Percentiles rank a stretch among this genome's conserved stretches.
Conservation (phyloP, 352 stramenopile genomes). For the Pythium myriotylum region DNA sequence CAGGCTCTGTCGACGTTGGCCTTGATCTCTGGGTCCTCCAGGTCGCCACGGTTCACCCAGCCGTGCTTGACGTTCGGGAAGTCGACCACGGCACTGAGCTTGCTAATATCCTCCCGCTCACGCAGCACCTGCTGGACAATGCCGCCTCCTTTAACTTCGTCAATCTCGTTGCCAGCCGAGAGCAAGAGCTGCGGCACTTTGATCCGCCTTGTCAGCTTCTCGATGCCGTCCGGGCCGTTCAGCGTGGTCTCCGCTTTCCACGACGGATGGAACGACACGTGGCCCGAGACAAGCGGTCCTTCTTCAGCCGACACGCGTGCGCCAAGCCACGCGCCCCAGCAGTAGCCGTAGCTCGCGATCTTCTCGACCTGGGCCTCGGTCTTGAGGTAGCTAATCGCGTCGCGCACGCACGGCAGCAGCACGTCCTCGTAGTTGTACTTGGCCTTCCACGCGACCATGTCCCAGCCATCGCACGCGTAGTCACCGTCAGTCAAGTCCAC, state of each 20-base stretch:
- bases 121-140: constrained; percentile 47
- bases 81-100: constrained; percentile 34
- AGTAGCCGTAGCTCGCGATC: constrained; percentile 34
- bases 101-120: constrained; percentile 3
- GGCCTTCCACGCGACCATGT: constrained; percentile 25
- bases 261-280: constrained; percentile 37
- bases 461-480: constrained; percentile 20
- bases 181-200: constrained; percentile 47
- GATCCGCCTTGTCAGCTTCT: constrained; percentile 45
- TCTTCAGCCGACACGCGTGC: constrained; percentile 20
- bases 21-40: constrained; percentile 41
- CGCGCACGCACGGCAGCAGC: constrained; percentile 19
- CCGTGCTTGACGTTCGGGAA: constrained; percentile 53
- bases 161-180: constrained; percentile 37
- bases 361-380: constrained; percentile 29
- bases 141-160: constrained; percentile 34
- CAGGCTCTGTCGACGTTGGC: constrained; percentile 46
- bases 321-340: constrained; percentile 34
- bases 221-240: constrained; percentile 32
- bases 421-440: constrained; percentile 25
- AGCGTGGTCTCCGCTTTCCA: constrained; percentile 39
- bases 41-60: constrained; percentile 62
- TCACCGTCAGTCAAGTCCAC: constrained; percentile 46
- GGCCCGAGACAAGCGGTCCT: constrained; percentile 22
- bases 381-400: constrained; percentile 37